Conservation (phyloP, 176 grass and related monocot species). For the Aegilops longissima region DNA sequence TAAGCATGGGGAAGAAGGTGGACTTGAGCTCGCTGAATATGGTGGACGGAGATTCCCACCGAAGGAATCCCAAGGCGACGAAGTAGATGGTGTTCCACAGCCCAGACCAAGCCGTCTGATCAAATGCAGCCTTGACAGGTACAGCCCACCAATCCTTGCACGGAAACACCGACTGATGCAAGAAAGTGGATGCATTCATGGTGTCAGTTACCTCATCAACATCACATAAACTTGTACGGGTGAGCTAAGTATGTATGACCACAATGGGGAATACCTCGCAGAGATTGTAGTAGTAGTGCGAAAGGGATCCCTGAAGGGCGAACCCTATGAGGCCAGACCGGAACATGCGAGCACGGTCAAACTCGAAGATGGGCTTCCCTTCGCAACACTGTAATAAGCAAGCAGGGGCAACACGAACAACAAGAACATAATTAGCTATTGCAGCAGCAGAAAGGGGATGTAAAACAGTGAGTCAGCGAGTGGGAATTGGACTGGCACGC, state of each 20-base stretch:
- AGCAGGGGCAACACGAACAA: not conserved
- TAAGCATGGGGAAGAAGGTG: conserved; percentile 96
- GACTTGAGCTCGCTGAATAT: conserved; percentile 76
- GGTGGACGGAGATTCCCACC: conserved; percentile 67
- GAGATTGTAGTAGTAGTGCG: conserved; percentile 90
- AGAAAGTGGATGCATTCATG: not conserved
- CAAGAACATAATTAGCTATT: not conserved
- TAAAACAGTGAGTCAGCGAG: not conserved
- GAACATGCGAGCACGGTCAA: conserved; percentile 88
- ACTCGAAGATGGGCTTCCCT: conserved; percentile 87
- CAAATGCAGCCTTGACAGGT: conserved; percentile 80
- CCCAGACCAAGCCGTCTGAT: conserved; percentile 80
- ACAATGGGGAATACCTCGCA: conserved; percentile 54
- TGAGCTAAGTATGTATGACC: not conserved
- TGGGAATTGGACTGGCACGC: conserved; percentile 5
- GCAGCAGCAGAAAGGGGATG: not conserved
- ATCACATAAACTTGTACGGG: not conserved
- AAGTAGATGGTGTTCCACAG: conserved; percentile 98
- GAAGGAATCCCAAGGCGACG: conserved; percentile 70
- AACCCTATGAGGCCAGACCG: conserved; percentile 88
- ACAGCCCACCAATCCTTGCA: conserved; percentile 97
- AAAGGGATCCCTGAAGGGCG: conserved; percentile 90
- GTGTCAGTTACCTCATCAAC: not conserved
- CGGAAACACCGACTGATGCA: conserved; percentile 70
- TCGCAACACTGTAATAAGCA: conserved; percentile 64